phyloP scores from a whole-genome alignment of 2,329 filamentous ascomycete genomes.

The Pyricularia sp. region DNA sequence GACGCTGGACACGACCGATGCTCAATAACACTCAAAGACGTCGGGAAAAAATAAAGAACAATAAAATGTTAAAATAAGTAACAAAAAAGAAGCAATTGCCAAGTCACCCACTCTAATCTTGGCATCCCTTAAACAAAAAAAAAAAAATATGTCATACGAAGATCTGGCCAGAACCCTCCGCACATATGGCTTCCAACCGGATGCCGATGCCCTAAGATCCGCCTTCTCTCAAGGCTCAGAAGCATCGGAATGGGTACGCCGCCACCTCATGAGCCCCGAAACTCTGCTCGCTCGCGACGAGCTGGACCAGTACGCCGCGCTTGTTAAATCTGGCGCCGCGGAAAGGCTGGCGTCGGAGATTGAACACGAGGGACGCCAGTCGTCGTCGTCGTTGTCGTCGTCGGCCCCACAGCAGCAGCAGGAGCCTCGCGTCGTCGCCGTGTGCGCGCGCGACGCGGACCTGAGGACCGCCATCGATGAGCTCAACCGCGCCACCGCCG shows the following conservation, averaged over 20 bases:
- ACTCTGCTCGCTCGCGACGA: slow-evolving; percentile 42
- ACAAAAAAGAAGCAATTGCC: neutral
- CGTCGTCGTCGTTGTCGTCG: neutral
- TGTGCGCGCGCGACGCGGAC: slow-evolving; percentile 43
- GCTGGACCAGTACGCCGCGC: slow-evolving; percentile 32
- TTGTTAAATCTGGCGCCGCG: neutral
- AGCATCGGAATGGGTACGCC: slow-evolving; percentile 33
- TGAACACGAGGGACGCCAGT: neutral
- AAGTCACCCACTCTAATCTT: neutral
- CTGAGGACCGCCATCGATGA: slow-evolving; percentile 48
- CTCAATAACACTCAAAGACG: neutral
- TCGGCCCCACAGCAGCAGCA: neutral
- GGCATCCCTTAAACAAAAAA: neutral
- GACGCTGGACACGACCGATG: neutral
- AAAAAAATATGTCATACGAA: slow-evolving; percentile 4
- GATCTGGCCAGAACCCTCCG: slow-evolving; percentile 7
- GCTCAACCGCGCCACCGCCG: slow-evolving; percentile 49
- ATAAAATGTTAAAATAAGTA: neutral
- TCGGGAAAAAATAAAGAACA: neutral
- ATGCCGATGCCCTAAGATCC: slow-evolving; percentile 15
- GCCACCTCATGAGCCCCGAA: slow-evolving; percentile 31
- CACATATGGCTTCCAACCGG: slow-evolving; percentile 4
- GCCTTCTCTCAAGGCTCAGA: slow-evolving; percentile 22
- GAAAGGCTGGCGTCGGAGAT: neutral
- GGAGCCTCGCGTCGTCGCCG: slow-evolving; percentile 18